A percentile compares a stretch with the other conserved stretches of the same genome.
These are phyloP conservation scores for Prunus mume DNA, from an alignment of 306 rosid genomes.

Conservation along the genomic window DNA sequence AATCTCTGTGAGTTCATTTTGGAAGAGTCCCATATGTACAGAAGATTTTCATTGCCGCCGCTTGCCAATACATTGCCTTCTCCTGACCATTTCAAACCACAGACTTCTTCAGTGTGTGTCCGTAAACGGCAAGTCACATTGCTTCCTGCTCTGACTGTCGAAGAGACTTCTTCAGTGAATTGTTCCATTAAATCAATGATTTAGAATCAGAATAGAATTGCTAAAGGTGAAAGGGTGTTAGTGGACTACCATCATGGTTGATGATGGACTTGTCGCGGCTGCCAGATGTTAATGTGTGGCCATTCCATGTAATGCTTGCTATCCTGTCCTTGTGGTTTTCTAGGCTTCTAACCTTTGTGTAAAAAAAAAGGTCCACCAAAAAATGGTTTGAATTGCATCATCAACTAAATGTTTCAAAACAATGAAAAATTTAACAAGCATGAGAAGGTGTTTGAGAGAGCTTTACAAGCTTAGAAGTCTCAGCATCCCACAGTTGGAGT, in stretches of 20 bases:
- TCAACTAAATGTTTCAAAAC: background rate
- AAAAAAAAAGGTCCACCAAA: background rate
- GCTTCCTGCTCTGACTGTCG: conserved; percentile 54
- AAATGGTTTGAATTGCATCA: background rate
- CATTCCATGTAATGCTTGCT: conserved; percentile 60
- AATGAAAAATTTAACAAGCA: conserved; percentile 12
- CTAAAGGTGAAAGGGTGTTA: background rate
- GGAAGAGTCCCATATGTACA: conserved; percentile 68
- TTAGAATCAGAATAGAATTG: background rate
- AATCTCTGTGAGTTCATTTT: conserved; percentile 63
- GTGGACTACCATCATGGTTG: conserved; percentile 57
- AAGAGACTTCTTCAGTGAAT: background rate
- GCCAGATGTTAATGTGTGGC: conserved; percentile 67
- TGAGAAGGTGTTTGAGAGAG: background rate
- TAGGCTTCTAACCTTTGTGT: conserved; percentile 50
- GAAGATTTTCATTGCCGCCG: conserved; percentile 73
- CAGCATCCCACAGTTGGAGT: conserved; percentile 69
- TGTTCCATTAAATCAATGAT: conserved; percentile 1
- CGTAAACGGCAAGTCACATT: conserved; percentile 37
- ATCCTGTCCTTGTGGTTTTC: conserved; percentile 53
- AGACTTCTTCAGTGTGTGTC: conserved; percentile 58
- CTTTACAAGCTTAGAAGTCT: conserved; percentile 55
- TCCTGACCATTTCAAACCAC: conserved; percentile 77
- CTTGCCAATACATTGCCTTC: conserved; percentile 69
- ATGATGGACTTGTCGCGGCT: conserved; percentile 68